Conservation (phyloP, 225 moss, liverwort and hornwort species). For the Sphagnum contortum region DNA sequence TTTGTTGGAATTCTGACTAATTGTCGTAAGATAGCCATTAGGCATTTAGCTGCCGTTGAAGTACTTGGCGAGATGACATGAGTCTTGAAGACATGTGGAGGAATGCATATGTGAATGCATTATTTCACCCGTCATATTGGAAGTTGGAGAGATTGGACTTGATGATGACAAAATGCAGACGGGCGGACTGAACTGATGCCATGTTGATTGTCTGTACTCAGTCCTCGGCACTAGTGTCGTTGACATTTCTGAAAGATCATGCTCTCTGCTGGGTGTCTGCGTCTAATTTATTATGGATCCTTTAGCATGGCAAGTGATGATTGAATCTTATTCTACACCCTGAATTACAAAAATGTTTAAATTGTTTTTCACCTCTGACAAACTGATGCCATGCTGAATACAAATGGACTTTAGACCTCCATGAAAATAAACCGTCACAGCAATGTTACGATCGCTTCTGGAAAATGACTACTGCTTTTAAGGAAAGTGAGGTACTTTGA, state of each 20-base stretch:
- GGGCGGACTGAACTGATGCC: slow-evolving; percentile 38
- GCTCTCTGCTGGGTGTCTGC: not conserved
- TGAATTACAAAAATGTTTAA: slow-evolving; percentile 1
- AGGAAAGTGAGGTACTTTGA: too few relatives aligned
- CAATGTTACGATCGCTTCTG: too few relatives aligned
- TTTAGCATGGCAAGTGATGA: slow-evolving; percentile 11
- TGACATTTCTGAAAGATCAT: slow-evolving; percentile 15
- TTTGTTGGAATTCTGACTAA: too few relatives aligned
- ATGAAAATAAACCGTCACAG: not conserved
- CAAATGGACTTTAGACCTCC: too few relatives aligned
- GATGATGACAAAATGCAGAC: slow-evolving; percentile 28
- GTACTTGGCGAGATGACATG: too few relatives aligned
- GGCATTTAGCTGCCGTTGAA: too few relatives aligned
- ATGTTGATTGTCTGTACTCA: slow-evolving; percentile 36
- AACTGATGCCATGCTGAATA: slow-evolving; percentile 22
- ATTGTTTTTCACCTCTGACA: slow-evolving; percentile 32
- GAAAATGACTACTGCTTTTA: too few relatives aligned
- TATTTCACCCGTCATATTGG: too few relatives aligned
- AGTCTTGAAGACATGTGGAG: too few relatives aligned
- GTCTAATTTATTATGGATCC: not conserved
- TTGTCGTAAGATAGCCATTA: too few relatives aligned
- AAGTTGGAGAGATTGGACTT: slow-evolving; percentile 7
- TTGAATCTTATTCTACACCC: slow-evolving; percentile 29
- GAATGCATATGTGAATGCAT: too few relatives aligned
- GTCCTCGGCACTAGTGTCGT: not conserved